Percentiles rank a stretch among this genome's conserved stretches.
Conservation (phyloP, 495 filamentous ascomycete genomes). For the Thermochaetoides thermophila region DNA sequence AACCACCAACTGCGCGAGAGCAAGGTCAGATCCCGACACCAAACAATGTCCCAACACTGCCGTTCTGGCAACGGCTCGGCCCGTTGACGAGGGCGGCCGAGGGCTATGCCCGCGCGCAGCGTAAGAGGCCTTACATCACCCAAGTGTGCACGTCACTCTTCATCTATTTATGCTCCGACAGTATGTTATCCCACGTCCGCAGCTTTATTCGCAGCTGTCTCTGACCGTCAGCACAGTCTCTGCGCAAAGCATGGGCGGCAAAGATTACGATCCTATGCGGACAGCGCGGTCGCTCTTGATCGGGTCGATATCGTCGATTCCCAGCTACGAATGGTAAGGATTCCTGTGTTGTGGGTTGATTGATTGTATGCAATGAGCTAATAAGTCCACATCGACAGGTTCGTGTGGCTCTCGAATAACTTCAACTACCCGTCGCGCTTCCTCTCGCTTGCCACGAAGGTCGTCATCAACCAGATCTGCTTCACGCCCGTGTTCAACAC, state of each 20-base stretch:
- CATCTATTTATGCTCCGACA: constrained; percentile 67
- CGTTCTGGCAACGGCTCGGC: constrained; percentile 38
- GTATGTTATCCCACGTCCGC: constrained; percentile 4
- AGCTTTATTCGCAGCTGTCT: neutral
- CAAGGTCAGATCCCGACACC: constrained; percentile 27
- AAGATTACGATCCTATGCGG: constrained; percentile 52
- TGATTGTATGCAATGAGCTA: too few species aligned
- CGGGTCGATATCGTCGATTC: constrained; percentile 56
- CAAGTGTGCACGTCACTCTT: constrained; percentile 62
- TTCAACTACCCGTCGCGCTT: constrained; percentile 69
- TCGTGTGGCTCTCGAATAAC: constrained; percentile 59
- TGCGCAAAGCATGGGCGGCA: constrained; percentile 50
- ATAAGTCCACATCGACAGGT: too few species aligned
- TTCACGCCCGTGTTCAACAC: constrained; percentile 83
- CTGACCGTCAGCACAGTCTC: constrained; percentile 27
- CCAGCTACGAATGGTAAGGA: constrained; percentile 62
- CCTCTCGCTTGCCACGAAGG: constrained; percentile 57
- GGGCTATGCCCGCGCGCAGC: constrained; percentile 57
- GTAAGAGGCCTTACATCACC: constrained; percentile 55
- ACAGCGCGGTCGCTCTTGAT: constrained; percentile 60
- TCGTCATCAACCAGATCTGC: constrained; percentile 62
- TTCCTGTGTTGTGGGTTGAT: neutral
- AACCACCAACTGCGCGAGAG: constrained; percentile 12
- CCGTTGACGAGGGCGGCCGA: constrained; percentile 46
- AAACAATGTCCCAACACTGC: constrained; percentile 29